Percentiles rank a stretch among this genome's conserved stretches.
These are phyloP conservation scores for Syzygium grande DNA, from an alignment of 345 rosid species.

Conservation along the genomic window DNA sequence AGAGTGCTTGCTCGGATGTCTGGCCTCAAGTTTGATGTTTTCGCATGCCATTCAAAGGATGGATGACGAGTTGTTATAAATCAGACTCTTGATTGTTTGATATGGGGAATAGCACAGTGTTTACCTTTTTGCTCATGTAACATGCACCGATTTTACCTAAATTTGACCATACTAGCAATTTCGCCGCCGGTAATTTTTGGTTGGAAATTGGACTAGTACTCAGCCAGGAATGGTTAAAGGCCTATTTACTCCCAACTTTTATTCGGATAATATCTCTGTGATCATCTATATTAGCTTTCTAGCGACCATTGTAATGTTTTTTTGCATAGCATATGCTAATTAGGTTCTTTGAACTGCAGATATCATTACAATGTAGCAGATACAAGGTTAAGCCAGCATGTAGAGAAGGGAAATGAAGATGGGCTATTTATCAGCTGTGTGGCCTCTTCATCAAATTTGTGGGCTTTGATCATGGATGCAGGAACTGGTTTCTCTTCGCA, in stretches of 20 bases:
- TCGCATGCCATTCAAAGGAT: background rate
- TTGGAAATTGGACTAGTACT: background rate
- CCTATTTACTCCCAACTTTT: background rate
- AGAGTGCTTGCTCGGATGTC: background rate
- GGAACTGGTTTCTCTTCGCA: slow-evolving; percentile 89
- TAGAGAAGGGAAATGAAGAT: slow-evolving; percentile 92
- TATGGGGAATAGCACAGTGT: background rate
- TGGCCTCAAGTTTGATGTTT: background rate
- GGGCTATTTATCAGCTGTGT: slow-evolving; percentile 83
- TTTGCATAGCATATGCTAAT: background rate
- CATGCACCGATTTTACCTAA: background rate
- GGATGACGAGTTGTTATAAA: background rate
- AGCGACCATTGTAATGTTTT: background rate
- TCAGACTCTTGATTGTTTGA: background rate
- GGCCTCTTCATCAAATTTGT: slow-evolving; percentile 80
- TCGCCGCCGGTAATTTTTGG: fast-evolving
- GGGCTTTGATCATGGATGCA: slow-evolving; percentile 99
- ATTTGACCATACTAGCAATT: background rate
- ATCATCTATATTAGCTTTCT: background rate
- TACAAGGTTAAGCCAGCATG: slow-evolving; percentile 64
- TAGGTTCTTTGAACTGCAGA: slow-evolving; percentile 30
- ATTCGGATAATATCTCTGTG: background rate
- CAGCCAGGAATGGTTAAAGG: background rate
- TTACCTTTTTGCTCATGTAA: background rate
- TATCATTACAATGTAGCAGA: slow-evolving; percentile 96